Evolutionary conservation across 495 filamentous ascomycete species (phyloP).

Genomic region (Neurospora africana): DNA sequence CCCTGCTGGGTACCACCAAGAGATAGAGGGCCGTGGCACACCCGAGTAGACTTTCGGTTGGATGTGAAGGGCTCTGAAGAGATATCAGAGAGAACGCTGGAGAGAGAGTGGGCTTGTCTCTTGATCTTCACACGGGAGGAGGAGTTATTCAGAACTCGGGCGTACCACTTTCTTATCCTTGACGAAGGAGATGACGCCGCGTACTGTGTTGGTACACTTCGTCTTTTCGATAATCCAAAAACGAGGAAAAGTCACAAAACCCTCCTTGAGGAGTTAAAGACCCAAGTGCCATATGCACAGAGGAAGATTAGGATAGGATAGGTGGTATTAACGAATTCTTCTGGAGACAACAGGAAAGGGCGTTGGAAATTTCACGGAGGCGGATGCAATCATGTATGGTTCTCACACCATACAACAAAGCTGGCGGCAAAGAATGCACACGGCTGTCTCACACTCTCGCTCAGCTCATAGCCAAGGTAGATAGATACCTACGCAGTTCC

Average conservation of each 20-base stretch:
- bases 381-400: fast-evolving
- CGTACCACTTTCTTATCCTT: neutral
- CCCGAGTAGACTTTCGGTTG: neutral
- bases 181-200: neutral
- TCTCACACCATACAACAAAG: too few species aligned
- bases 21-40: too few species aligned
- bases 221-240: too few species aligned
- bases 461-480: too few species aligned
- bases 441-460: too few species aligned
- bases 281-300: fast-evolving
- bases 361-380: neutral
- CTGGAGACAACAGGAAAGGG: neutral
- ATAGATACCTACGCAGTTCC: too few species aligned
- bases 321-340: too few species aligned
- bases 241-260: too few species aligned
- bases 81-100: fast-evolving
- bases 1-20: too few species aligned
- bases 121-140: too few species aligned
- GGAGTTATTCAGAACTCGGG: too few species aligned
- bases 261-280: neutral
- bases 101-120: neutral
- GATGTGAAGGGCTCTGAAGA: neutral
- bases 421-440: too few species aligned
- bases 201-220: neutral
- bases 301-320: neutral